Evolutionary conservation across 2,329 filamentous ascomycete species (phyloP).

Genomic region (Fusarium temperatum): DNA sequence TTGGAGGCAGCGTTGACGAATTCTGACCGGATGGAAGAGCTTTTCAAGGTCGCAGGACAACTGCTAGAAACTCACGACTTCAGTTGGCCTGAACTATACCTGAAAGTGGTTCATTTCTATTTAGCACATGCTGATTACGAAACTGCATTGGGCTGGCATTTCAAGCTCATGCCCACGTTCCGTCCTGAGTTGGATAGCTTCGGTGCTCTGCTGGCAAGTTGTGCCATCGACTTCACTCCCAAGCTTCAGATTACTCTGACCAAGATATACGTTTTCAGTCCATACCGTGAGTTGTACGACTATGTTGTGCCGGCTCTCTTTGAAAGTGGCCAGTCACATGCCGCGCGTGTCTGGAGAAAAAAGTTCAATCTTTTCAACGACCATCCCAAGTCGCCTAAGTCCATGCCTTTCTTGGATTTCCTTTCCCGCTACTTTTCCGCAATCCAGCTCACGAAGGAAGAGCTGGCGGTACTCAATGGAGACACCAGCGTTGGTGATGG

Average conservation of each 20-base stretch:
- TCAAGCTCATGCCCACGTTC: conserved; percentile 55
- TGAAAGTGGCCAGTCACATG: conserved; percentile 53
- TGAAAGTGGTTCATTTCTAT: conserved; percentile 55
- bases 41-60: conserved; percentile 42
- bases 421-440: conserved; percentile 56
- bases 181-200: conserved; percentile 54
- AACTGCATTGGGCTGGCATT: conserved; percentile 58
- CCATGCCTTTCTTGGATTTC: conserved; percentile 59
- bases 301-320: conserved; percentile 61
- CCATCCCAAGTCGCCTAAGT: conserved; percentile 51
- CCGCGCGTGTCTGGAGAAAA: conserved; percentile 60
- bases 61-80: conserved; percentile 51
- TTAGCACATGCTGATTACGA: conserved; percentile 51
- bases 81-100: conserved; percentile 61
- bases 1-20: conserved; percentile 43
- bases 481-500: not conserved
- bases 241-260: conserved; percentile 53
- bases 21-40: conserved; percentile 36
- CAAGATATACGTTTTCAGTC: conserved; percentile 56
- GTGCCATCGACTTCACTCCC: conserved; percentile 50
- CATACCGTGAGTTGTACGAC: conserved; percentile 59
- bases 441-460: conserved; percentile 49
- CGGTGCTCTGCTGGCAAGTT: conserved; percentile 54
- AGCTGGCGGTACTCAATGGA: conserved; percentile 42
- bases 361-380: conserved; percentile 54